Conservation (phyloP, 2,329 filamentous ascomycete species). For the Apiospora rasikravindrae region DNA sequence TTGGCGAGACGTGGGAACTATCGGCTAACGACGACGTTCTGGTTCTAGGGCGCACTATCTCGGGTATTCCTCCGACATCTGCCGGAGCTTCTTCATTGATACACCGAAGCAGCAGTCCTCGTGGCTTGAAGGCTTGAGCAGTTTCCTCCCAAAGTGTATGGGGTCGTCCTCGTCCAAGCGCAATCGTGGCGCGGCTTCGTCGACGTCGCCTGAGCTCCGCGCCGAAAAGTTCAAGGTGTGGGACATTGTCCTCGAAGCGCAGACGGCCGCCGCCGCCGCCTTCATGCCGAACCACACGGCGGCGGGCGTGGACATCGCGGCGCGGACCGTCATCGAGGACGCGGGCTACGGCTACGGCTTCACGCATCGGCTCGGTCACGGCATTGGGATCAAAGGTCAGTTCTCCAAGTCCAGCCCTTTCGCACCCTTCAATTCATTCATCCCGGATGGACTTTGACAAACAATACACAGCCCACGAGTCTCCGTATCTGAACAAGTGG, state of each 20-base stretch:
- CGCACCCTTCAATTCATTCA: not conserved
- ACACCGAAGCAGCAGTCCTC: conserved; percentile 24
- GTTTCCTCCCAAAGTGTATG: not conserved
- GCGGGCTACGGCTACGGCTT: conserved; percentile 65
- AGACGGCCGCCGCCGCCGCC: conserved; percentile 57
- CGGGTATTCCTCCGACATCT: conserved; percentile 69
- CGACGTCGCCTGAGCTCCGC: conserved; percentile 30
- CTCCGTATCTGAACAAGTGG: conserved; percentile 68
- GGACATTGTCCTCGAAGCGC: conserved; percentile 66
- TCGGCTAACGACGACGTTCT: conserved; percentile 21
- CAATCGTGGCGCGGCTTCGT: not conserved
- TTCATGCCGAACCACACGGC: conserved; percentile 59
- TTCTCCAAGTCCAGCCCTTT: not conserved
- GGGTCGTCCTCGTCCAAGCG: not conserved
- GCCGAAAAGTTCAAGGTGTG: conserved; percentile 62
- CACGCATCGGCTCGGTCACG: conserved; percentile 67
- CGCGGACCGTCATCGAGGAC: conserved; percentile 59
- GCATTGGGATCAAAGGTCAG: conserved; percentile 65
- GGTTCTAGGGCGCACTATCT: conserved; percentile 56
- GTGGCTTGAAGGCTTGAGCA: not conserved
- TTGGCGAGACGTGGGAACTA: too few species aligned
- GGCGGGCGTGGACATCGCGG: conserved; percentile 65
- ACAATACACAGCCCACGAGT: conserved; percentile 64
- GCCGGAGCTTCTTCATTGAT: conserved; percentile 64
- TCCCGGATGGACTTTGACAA: not conserved